Evolutionary conservation across 2,329 filamentous ascomycete genomes (phyloP).

Genomic region (Seiridium cupressi): DNA sequence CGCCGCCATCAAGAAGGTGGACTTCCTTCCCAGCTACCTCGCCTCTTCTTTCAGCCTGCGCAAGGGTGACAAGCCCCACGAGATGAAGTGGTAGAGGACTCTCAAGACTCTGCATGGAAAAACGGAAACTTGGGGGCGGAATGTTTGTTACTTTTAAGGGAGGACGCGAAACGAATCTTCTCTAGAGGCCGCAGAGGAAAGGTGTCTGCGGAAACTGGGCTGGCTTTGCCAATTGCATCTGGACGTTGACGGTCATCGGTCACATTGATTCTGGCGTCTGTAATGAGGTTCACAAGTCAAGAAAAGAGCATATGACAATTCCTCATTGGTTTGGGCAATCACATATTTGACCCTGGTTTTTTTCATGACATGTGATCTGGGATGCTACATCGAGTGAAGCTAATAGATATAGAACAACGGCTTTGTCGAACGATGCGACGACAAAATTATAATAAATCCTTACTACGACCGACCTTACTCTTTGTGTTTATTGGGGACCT

Average conservation of each 20-base stretch:
- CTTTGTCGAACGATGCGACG: neutral
- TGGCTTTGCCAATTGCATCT: slow-evolving; percentile 63
- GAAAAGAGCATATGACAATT: slow-evolving; percentile 14
- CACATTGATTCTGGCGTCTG: slow-evolving; percentile 62
- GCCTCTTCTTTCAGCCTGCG: slow-evolving; percentile 95
- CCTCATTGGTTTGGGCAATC: slow-evolving; percentile 14
- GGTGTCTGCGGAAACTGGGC: slow-evolving; percentile 46
- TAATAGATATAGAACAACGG: neutral
- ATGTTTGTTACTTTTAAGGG: slow-evolving; percentile 23
- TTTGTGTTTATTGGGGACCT: too few species aligned
- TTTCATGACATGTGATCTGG: neutral
- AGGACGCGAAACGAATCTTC: slow-evolving; percentile 18
- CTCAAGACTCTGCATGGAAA: slow-evolving; percentile 2
- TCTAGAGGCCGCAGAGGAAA: slow-evolving; percentile 41
- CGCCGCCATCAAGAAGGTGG: slow-evolving; percentile 97
- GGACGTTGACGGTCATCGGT: slow-evolving; percentile 63
- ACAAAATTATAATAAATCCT: too few species aligned
- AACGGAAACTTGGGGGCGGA: neutral
- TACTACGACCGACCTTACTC: too few species aligned
- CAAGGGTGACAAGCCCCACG: slow-evolving; percentile 99
- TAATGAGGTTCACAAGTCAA: slow-evolving; percentile 65
- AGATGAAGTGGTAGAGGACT: slow-evolving; percentile 90
- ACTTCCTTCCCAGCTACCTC: slow-evolving; percentile 91
- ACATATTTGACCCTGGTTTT: neutral
- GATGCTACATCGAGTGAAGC: neutral